Percentiles rank a stretch among this genome's conserved stretches.
phyloP scores from a whole-genome alignment of 1,284 basidiomycete genomes.

The Marasmius oreades region DNA sequence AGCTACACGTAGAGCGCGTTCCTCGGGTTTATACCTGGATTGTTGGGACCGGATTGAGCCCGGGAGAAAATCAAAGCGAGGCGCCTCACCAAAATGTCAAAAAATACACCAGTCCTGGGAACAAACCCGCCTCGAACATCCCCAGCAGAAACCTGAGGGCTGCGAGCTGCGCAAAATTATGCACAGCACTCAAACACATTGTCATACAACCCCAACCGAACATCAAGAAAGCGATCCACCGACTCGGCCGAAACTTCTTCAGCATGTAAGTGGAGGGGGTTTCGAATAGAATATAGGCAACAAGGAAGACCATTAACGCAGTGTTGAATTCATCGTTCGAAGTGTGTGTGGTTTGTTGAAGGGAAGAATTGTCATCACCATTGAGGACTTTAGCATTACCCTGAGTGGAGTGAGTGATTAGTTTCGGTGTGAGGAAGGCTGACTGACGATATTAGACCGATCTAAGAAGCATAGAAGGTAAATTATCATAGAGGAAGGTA shows the following conservation, averaged over 20 bases:
- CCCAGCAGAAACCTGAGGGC: constrained; percentile 26
- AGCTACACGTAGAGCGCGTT: constrained; percentile 37
- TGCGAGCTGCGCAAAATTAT: constrained; percentile 30
- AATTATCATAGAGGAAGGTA: constrained; percentile 28
- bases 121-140: constrained; percentile 27
- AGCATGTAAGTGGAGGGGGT: constrained; percentile 39
- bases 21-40: constrained; percentile 29
- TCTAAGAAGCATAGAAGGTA: constrained; percentile 36
- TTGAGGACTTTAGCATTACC: constrained; percentile 37
- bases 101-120: constrained; percentile 30
- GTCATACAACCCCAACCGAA: constrained; percentile 40
- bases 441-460: constrained; percentile 28
- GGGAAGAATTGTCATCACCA: constrained; percentile 27
- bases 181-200: constrained; percentile 29
- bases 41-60: too few relatives aligned
- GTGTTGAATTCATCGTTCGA: constrained; percentile 31
- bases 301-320: constrained; percentile 36
- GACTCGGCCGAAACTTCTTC: constrained; percentile 36
- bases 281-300: constrained; percentile 35
- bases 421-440: too few relatives aligned
- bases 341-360: constrained; percentile 29
- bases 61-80: too few relatives aligned
- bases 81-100: constrained; percentile 30
- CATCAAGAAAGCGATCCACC: constrained; percentile 38
- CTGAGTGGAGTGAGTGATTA: too few relatives aligned